Conservation (phyloP, 1,284 basidiomycete species). For the Irpex rosettiformis region DNA sequence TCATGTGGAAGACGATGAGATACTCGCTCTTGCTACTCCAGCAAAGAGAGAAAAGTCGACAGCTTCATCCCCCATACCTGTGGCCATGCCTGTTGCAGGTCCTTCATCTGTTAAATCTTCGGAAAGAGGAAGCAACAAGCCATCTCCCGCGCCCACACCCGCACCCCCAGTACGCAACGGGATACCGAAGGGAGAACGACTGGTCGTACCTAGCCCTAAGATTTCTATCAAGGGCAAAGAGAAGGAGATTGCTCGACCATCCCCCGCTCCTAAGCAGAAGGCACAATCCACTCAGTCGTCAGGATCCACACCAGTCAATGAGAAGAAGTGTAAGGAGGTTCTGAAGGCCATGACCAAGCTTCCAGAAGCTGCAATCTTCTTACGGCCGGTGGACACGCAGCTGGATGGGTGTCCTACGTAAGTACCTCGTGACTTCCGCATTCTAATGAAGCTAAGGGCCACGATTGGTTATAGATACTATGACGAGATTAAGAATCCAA, state of each 20-base stretch:
- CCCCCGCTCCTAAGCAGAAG: slow-evolving; percentile 15
- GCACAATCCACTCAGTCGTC: slow-evolving; percentile 11
- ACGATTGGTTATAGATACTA: slow-evolving; percentile 63
- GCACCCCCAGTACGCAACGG: slow-evolving; percentile 12
- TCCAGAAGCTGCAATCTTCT: slow-evolving; percentile 76
- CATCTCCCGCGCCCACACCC: slow-evolving; percentile 13
- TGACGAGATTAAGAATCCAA: slow-evolving; percentile 90
- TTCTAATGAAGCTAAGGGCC: slow-evolving; percentile 8
- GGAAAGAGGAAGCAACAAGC: slow-evolving; percentile 9
- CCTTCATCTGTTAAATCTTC: slow-evolving; percentile 14
- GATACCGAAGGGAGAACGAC: slow-evolving; percentile 17
- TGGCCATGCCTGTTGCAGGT: slow-evolving; percentile 21
- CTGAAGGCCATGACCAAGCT: slow-evolving; percentile 65
- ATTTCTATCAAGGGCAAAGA: slow-evolving; percentile 65
- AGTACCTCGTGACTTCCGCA: slow-evolving; percentile 29
- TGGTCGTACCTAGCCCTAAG: slow-evolving; percentile 24
- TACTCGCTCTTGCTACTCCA: slow-evolving; percentile 57
- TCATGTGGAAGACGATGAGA: slow-evolving; percentile 50
- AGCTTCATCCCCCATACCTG: slow-evolving; percentile 22
- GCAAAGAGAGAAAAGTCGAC: slow-evolving; percentile 52
- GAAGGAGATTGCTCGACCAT: slow-evolving; percentile 38
- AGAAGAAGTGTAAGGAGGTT: slow-evolving; percentile 78
- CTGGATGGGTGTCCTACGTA: slow-evolving; percentile 85
- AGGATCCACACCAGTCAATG: slow-evolving; percentile 53
- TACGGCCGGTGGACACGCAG: slow-evolving; percentile 83